phyloP scores from a whole-genome alignment of 148 eudicot species.

The Amaranthus hypochondriacus region DNA sequence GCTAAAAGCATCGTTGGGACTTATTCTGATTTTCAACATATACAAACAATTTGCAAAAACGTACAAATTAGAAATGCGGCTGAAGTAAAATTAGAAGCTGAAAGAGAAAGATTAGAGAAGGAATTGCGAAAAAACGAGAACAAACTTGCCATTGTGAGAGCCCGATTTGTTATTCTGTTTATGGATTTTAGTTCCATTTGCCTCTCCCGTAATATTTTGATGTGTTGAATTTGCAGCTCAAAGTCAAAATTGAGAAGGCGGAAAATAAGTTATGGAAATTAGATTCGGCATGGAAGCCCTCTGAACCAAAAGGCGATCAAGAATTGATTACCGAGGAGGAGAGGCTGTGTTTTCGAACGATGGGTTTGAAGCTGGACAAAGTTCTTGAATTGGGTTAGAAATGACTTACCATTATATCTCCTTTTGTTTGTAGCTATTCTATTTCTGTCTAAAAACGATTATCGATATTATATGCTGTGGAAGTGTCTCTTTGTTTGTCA shows the following conservation, averaged over 20 bases:
- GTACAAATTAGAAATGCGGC: slow-evolving; percentile 23
- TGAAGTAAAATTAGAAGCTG: slow-evolving; percentile 53
- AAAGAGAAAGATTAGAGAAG: slow-evolving; percentile 54
- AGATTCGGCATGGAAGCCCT: slow-evolving; percentile 47
- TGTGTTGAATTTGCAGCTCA: slow-evolving; percentile 50
- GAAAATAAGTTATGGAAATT: slow-evolving; percentile 41
- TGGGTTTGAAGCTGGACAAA: slow-evolving; percentile 60
- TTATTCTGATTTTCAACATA: slow-evolving; percentile 57
- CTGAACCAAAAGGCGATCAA: slow-evolving; percentile 58
- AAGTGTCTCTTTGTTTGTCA: too few relatives aligned
- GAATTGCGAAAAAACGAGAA: slow-evolving; percentile 55
- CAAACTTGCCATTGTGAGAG: slow-evolving; percentile 64
- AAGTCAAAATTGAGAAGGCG: slow-evolving; percentile 56
- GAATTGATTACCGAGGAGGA: slow-evolving; percentile 86
- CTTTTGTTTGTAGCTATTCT: slow-evolving; percentile 1
- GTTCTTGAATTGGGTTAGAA: slow-evolving; percentile 68
- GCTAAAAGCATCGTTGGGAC: slow-evolving; percentile 47
- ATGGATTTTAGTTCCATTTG: not conserved
- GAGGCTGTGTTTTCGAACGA: slow-evolving; percentile 65
- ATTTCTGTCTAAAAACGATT: too few relatives aligned
- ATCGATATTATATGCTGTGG: not conserved
- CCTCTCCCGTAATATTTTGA: not conserved
- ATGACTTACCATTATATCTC: not conserved
- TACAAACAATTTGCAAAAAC: slow-evolving; percentile 38
- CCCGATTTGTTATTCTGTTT: not conserved